phyloP scores from a whole-genome alignment of 768 basidiomycete genomes.

The Suillus americanus region DNA sequence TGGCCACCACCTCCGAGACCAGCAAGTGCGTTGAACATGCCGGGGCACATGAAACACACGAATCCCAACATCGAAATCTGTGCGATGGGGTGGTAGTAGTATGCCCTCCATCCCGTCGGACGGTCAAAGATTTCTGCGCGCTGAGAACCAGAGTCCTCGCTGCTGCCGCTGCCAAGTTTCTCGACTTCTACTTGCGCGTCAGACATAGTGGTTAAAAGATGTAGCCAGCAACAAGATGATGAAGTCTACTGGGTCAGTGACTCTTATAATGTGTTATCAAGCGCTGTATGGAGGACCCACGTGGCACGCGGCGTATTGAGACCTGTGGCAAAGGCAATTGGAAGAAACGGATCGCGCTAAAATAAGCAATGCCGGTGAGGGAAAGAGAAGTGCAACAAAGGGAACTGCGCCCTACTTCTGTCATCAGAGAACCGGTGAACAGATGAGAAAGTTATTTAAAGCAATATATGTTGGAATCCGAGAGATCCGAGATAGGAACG shows the following conservation, averaged over 20 bases:
- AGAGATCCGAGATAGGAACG: no score
- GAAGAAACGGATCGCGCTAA: not conserved
- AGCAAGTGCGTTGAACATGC: slow-evolving; percentile 78
- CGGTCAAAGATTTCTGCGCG: slow-evolving; percentile 39
- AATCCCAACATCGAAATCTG: slow-evolving; percentile 60
- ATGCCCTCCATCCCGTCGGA: slow-evolving; percentile 49
- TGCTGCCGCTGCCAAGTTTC: slow-evolving; percentile 22
- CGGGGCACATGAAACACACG: slow-evolving; percentile 58
- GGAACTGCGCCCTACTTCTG: not conserved
- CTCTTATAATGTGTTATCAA: slow-evolving; percentile 5
- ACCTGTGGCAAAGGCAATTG: slow-evolving; percentile 56
- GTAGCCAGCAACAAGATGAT: not conserved
- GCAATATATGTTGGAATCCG: no score
- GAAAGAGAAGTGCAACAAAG: slow-evolving; percentile 35
- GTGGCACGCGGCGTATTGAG: slow-evolving; percentile 73
- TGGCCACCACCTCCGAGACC: slow-evolving; percentile 83
- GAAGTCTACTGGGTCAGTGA: not conserved
- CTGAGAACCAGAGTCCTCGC: slow-evolving; percentile 29
- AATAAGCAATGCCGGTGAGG: slow-evolving; percentile 46
- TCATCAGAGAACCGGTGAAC: no score
- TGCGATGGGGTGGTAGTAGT: slow-evolving; percentile 52
- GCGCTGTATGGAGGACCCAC: not conserved
- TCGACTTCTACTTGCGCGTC: slow-evolving; percentile 18
- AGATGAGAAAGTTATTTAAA: no score
- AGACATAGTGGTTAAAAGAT: slow-evolving; percentile 19